Percentiles rank a stretch among this genome's conserved stretches.
phyloP scores from a whole-genome alignment of 2,329 filamentous ascomycete genomes.

The Diaporthe helianthi region DNA sequence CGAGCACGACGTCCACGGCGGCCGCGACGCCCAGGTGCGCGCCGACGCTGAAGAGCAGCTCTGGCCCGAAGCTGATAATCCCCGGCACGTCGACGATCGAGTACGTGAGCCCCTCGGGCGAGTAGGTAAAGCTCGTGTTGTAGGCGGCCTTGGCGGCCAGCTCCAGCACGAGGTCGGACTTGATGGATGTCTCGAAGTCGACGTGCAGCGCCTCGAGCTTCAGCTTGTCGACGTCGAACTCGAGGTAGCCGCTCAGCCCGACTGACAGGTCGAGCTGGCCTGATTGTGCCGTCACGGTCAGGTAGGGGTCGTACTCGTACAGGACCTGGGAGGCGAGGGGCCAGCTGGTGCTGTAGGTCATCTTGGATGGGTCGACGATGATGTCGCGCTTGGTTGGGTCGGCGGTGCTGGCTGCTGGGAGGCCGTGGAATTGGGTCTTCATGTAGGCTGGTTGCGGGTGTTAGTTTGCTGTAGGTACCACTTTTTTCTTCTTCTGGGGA shows the following conservation, averaged over 20 bases:
- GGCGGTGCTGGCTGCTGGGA: conserved; percentile 20
- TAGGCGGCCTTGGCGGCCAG: conserved; percentile 45
- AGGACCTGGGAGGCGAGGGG: conserved; percentile 19
- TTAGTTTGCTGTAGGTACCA: background rate
- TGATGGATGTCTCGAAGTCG: conserved; percentile 50
- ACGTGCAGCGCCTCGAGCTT: conserved; percentile 48
- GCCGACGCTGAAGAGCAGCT: conserved; percentile 47
- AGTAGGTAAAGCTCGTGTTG: conserved; percentile 45
- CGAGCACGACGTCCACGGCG: conserved; percentile 37
- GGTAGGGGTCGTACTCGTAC: conserved; percentile 37
- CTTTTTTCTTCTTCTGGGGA: no score
- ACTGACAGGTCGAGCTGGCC: conserved; percentile 46
- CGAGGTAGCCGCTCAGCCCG: conserved; percentile 51
- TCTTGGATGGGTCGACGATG: conserved; percentile 10
- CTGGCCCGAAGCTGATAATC: conserved; percentile 44
- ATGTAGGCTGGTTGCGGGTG: conserved; percentile 20
- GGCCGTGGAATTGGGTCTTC: conserved; percentile 27
- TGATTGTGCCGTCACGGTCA: conserved; percentile 46
- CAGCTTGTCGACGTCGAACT: conserved; percentile 47
- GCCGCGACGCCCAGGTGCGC: conserved; percentile 46
- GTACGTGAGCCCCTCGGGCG: conserved; percentile 47
- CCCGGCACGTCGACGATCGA: conserved; percentile 49
- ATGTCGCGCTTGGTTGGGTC: conserved; percentile 12
- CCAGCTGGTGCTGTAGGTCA: conserved; percentile 22
- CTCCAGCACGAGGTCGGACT: conserved; percentile 46